Evolutionary conservation across 768 basidiomycete genomes (phyloP).

Genomic region (Lactarius akahatsu): DNA sequence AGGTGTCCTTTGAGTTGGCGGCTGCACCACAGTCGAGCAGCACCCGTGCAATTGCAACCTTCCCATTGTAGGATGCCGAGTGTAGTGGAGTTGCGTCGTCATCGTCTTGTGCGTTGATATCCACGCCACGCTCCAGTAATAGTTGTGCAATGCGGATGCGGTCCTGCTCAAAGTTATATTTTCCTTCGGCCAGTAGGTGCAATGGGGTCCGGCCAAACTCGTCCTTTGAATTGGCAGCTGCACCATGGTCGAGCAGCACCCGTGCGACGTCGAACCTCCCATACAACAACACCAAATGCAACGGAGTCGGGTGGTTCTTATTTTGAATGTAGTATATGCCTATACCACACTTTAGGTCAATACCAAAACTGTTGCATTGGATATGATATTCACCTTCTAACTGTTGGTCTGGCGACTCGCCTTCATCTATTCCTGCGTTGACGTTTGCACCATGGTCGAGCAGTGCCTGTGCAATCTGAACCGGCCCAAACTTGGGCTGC

Average conservation of each 20-base stretch:
- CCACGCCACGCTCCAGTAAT: too few relatives aligned
- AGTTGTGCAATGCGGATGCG: too few relatives aligned
- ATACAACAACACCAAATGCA: background rate
- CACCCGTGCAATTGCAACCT: too few relatives aligned
- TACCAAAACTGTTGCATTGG: background rate
- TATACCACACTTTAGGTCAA: background rate
- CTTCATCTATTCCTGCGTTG: background rate
- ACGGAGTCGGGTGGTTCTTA: background rate
- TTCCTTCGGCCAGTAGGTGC: too few relatives aligned
- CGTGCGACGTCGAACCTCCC: background rate
- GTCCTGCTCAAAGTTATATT: too few relatives aligned
- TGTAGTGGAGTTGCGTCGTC: too few relatives aligned
- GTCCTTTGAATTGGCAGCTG: too few relatives aligned
- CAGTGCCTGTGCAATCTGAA: background rate
- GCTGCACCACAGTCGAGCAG: too few relatives aligned
- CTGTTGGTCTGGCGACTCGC: background rate
- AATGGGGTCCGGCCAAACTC: too few relatives aligned
- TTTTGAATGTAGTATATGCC: background rate
- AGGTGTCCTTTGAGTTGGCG: too few relatives aligned
- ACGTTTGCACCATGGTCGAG: background rate
- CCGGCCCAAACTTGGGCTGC: background rate
- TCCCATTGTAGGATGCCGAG: too few relatives aligned
- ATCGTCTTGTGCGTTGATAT: too few relatives aligned
- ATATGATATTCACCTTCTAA: background rate
- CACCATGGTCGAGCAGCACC: background rate